Percentiles rank a stretch among this genome's conserved stretches.
phyloP scores from a whole-genome alignment of 768 basidiomycete genomes.

The Amanita rubescens region DNA sequence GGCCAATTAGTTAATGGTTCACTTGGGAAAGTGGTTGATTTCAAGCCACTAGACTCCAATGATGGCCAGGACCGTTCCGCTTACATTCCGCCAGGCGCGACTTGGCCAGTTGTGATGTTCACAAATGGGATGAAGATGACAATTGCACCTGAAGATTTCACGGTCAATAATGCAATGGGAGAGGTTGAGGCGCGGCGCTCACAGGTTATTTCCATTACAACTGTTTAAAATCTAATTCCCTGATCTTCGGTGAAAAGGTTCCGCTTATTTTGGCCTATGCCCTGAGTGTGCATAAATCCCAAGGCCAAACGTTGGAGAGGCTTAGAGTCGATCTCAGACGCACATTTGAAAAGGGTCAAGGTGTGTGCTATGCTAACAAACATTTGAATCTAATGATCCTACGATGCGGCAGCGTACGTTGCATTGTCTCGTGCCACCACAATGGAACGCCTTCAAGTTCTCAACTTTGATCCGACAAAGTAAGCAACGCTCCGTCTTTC shows the following conservation, averaged over 20 bases:
- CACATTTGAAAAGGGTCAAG: slow-evolving; percentile 80
- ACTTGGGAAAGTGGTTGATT: slow-evolving; percentile 46
- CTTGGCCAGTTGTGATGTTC: slow-evolving; percentile 60
- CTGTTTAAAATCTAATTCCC: not conserved
- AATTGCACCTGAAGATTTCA: slow-evolving; percentile 52
- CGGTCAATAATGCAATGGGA: slow-evolving; percentile 54
- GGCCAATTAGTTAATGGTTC: slow-evolving; percentile 68
- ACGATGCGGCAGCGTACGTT: slow-evolving; percentile 50
- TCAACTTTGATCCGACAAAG: slow-evolving; percentile 56
- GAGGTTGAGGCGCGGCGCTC: slow-evolving; percentile 48
- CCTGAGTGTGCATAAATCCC: slow-evolving; percentile 82
- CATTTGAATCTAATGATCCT: not conserved
- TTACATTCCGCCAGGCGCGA: slow-evolving; percentile 7
- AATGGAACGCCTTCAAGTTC: slow-evolving; percentile 57
- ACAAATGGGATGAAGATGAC: slow-evolving; percentile 38
- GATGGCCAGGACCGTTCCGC: not conserved
- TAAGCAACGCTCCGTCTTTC: slow-evolving; percentile 19
- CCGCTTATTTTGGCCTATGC: slow-evolving; percentile 87
- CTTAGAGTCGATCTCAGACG: slow-evolving; percentile 72
- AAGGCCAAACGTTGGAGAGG: slow-evolving; percentile 82
- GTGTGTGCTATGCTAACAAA: slow-evolving; percentile 22
- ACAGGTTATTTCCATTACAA: slow-evolving; percentile 34
- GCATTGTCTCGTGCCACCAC: slow-evolving; percentile 67
- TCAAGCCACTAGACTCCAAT: slow-evolving; percentile 25
- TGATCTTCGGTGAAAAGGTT: slow-evolving; percentile 30